Conservation (phyloP, 1,284 basidiomycete genomes). For the Coniferiporia weirii region DNA sequence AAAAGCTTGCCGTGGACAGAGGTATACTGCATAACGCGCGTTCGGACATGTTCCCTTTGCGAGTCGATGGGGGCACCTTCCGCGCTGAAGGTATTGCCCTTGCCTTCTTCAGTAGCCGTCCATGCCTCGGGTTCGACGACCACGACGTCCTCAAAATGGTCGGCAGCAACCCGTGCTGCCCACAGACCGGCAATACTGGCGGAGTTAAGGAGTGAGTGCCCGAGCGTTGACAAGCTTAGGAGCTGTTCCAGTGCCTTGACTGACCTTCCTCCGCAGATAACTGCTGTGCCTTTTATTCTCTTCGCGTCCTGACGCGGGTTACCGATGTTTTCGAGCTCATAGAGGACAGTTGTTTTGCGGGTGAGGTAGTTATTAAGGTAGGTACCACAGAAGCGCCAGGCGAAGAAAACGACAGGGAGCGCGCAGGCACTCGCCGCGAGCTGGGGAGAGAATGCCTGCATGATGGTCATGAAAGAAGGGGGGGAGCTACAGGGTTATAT, state of each 20-base stretch:
- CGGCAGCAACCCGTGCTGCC: slow-evolving; percentile 25
- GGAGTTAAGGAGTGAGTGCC: neutral
- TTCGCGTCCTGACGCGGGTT: slow-evolving; percentile 2
- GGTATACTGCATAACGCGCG: slow-evolving; percentile 28
- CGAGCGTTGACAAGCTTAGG: too few relatives aligned
- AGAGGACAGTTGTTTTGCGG: slow-evolving; percentile 12
- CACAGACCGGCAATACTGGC: slow-evolving; percentile 27
- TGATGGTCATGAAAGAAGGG: neutral
- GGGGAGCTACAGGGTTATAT: too few relatives aligned
- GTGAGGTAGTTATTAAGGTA: slow-evolving; percentile 7
- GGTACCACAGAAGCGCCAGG: slow-evolving; percentile 5
- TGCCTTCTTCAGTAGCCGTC: slow-evolving; percentile 17
- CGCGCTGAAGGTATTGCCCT: slow-evolving; percentile 6
- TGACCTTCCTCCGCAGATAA: slow-evolving; percentile 28
- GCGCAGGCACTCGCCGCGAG: slow-evolving; percentile 2
- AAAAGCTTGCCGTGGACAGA: slow-evolving; percentile 24
- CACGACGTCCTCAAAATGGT: slow-evolving; percentile 32
- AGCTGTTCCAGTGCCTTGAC: neutral
- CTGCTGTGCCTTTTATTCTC: slow-evolving; percentile 25
- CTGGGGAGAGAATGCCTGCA: slow-evolving; percentile 1
- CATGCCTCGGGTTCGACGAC: slow-evolving; percentile 32
- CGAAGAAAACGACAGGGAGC: slow-evolving; percentile 1
- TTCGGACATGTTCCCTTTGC: slow-evolving; percentile 18
- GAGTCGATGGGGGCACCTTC: slow-evolving; percentile 9
- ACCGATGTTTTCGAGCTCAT: slow-evolving; percentile 18